Base-by-base conservation (phyloP, 148 eudicot species). In the Agrostemma githago region DNA sequence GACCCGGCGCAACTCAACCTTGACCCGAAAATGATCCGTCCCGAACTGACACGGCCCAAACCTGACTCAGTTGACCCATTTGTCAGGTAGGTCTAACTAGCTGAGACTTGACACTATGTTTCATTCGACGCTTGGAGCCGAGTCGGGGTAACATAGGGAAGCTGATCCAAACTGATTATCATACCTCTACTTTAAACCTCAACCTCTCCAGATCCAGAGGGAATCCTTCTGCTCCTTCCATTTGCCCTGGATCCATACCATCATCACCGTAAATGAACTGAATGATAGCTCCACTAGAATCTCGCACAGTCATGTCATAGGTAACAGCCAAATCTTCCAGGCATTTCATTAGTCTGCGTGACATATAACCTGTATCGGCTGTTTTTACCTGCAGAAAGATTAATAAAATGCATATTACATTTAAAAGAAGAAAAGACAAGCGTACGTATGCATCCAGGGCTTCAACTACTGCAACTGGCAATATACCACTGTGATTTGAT, bases 321-420 rank as follows among this genome's bases (percentile, higher is more conserved):
- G 85, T 80, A 79, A 95, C 80, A 38, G 91, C 85, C 59, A 95
- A 79, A 76, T 95, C 99, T 77, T 95, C 99, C 83, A 95, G 82
- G 67, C 92, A 84, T 84, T 95, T 92, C 86, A 95, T 92, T 70
- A 95, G 87, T 83, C 91, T 89, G 80, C 99, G 97, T 78, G 99
- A 92, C 94, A 92, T 95, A 67, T 95, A 95, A 57, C 99, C 97
- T n/a, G 99, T 95, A 72, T 95, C 99, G 61, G 99, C 99, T 66
- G 97, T 95, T 89, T 95, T 95, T 63, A 92, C 99, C 98, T 92
- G 90, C 80, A 84, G 40, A 77, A 66, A 43, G 20, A 37, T 57
- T 21, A 56, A n/a, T 43, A 63, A 19, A 62, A 37, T 8, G 41
- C n/a, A 39, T 41, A 53, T 57, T 9, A 54, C 54, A 56, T 21